phyloP scores from a whole-genome alignment of 2,329 filamentous ascomycete species.

The Fusarium odoratissimum region DNA sequence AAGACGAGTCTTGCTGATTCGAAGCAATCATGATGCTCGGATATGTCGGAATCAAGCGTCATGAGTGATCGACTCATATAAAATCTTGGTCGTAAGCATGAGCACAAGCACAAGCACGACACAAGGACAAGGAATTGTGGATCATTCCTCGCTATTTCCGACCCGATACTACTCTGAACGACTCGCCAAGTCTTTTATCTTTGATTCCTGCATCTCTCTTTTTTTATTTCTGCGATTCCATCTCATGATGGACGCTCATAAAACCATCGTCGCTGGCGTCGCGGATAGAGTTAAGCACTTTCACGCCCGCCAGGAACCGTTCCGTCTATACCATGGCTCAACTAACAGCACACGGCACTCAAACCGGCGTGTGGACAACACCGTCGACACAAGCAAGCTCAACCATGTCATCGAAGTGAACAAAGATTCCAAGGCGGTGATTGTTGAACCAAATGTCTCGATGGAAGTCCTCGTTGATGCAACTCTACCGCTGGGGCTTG shows the following conservation, averaged over 20 bases:
- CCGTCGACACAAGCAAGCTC: conserved; percentile 75
- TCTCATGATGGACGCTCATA: conserved; percentile 56
- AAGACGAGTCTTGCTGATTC: conserved; percentile 15
- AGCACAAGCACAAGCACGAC: not conserved
- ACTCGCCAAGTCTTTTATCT: conserved; percentile 22
- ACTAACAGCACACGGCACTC: conserved; percentile 79
- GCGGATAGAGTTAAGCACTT: conserved; percentile 59
- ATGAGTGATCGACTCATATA: conserved; percentile 13
- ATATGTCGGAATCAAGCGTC: conserved; percentile 33
- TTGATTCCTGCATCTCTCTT: conserved; percentile 2
- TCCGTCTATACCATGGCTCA: conserved; percentile 81
- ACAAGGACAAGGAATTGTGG: conserved; percentile 26
- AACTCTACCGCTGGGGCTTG: conserved; percentile 64
- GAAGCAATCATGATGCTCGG: conserved; percentile 5
- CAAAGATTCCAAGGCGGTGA: conserved; percentile 60
- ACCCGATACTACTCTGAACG: conserved; percentile 26
- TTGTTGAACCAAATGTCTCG: conserved; percentile 77
- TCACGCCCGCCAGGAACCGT: conserved; percentile 61
- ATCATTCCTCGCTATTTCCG: conserved; percentile 30
- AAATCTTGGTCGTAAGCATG: conserved; percentile 11
- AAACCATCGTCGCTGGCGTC: conserved; percentile 57
- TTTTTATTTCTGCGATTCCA: not conserved
- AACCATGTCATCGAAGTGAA: conserved; percentile 72
- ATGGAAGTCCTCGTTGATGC: conserved; percentile 73
- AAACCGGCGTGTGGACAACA: conserved; percentile 60